Base-by-base conservation (phyloP, 2,329 filamentous ascomycete species). In the Aspergillus quadricinctus region DNA sequence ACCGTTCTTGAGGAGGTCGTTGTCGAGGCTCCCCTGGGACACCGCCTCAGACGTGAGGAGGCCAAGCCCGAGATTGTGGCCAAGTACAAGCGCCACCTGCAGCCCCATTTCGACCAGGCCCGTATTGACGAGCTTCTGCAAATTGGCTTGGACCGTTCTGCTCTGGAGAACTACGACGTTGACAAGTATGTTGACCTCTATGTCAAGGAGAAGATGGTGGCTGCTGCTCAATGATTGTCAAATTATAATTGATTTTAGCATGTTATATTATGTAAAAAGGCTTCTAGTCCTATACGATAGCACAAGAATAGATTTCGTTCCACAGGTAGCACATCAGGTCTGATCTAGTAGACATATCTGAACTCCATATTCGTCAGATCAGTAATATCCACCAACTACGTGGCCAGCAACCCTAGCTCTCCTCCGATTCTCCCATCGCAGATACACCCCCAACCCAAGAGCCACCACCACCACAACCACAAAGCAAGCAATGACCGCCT, bases 1-100 rank as follows among this genome's bases (percentile, higher is more conserved):
- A 96, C 92, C 49, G 83, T 94, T 9, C 82, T 97, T 37, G 88
- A 93, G 23, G 94, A 99, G 80, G 86, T 95, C 58, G 88, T 89
- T 50, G 89, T 99, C 54, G 92, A 97, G 81, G 93, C 94, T 57
- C 94, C 94, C 56, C 85, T 99, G 43, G 94, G 94, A 67, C 94
- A 99, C 81, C 88, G 88, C 64, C 82, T 94, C 71, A 83, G 94
- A 64, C 86, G 93, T 68, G 92, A 97, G 68, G 94, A 99, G 83
- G 94, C 94, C 67, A 97, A 97, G 85, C 94, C 94, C 57, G 90
- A 96, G 77, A 97, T 99, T 66, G 79, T 97, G 67, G 87, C 86
- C 75, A 99, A 99, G 83, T 99, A 91, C 81, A 88, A 92, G 87
- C 87, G 90, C 73, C 94, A 99, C 78, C 80, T 97, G 52, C 84